Evolutionary conservation across 805 yeast genomes (phyloP).

Genomic region (Myxozyma nipponensis): DNA sequence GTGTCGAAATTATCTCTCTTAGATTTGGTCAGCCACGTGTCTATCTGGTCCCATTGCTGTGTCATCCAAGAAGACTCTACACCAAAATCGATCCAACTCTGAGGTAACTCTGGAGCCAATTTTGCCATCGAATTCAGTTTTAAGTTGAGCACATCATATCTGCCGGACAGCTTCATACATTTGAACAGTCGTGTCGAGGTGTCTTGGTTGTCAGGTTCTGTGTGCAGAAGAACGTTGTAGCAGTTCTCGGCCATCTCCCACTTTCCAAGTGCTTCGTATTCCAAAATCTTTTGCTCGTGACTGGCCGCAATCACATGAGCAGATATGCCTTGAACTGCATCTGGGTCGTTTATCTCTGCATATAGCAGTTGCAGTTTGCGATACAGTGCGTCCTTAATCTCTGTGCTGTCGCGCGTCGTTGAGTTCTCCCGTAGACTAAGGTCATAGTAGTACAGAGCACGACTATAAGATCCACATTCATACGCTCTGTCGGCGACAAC

Average conservation of each 20-base stretch:
- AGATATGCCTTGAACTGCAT: constrained; percentile 81
- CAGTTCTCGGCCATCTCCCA: constrained; percentile 89
- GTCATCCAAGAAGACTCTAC: constrained; percentile 68
- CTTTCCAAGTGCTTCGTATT: constrained; percentile 77
- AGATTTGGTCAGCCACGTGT: constrained; percentile 56
- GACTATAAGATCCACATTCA: constrained; percentile 78
- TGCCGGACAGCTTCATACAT: constrained; percentile 71
- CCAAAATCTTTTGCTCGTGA: constrained; percentile 69
- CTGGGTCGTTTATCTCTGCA: constrained; percentile 82
- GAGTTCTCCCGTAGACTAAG: constrained; percentile 53
- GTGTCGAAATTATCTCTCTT: constrained; percentile 52
- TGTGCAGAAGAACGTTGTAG: constrained; percentile 52
- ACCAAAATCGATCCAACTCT: constrained; percentile 64
- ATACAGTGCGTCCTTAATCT: constrained; percentile 30
- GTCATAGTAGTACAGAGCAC: constrained; percentile 83
- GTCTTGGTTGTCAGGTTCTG: constrained; percentile 31
- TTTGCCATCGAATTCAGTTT: constrained; percentile 43
- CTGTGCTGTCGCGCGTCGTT: constrained; percentile 13
- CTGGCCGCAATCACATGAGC: constrained; percentile 62
- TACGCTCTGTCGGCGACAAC: constrained; percentile 73
- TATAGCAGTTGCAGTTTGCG: constrained; percentile 66
- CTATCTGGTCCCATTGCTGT: constrained; percentile 51
- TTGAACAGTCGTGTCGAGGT: constrained; percentile 56
- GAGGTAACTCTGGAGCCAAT: constrained; percentile 36
- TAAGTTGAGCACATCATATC: constrained; percentile 55